A percentile compares a stretch with the other conserved stretches of the same genome.
Conservation (phyloP, 768 basidiomycete species). For the Russula compacta region DNA sequence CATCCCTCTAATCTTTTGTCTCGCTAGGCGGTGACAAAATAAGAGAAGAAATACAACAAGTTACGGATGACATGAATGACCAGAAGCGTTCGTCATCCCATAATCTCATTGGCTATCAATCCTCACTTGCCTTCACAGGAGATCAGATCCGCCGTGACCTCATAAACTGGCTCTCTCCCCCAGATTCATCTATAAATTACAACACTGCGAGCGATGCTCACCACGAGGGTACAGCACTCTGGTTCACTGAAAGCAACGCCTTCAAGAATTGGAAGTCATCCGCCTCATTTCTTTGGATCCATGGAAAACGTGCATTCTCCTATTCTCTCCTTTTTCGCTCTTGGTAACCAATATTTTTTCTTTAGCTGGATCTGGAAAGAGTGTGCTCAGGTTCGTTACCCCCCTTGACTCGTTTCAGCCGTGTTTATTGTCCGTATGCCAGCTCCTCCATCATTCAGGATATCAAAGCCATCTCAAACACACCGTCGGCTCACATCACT, state of each 20-base stretch:
- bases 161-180: background rate
- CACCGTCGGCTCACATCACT: background rate
- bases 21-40: too few species aligned
- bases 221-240: too few species aligned
- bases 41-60: too few species aligned
- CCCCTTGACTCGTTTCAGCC: background rate
- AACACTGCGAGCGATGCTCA: background rate
- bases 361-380: background rate
- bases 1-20: too few species aligned
- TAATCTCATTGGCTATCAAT: too few species aligned
- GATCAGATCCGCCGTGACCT: background rate
- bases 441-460: background rate
- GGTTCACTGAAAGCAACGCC: background rate
- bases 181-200: background rate
- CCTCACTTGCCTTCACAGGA: background rate
- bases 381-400: background rate
- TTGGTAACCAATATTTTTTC: background rate
- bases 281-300: background rate
- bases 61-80: too few species aligned
- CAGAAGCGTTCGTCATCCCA: background rate
- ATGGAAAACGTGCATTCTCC: background rate
- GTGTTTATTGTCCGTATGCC: background rate
- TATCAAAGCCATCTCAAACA: background rate
- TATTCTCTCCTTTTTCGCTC: too few species aligned
- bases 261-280: background rate